Evolutionary conservation across 208 protist species (phyloP), one percentile per base, ranked within the genome.

Genomic region (Leishmania braziliensis): DNA sequence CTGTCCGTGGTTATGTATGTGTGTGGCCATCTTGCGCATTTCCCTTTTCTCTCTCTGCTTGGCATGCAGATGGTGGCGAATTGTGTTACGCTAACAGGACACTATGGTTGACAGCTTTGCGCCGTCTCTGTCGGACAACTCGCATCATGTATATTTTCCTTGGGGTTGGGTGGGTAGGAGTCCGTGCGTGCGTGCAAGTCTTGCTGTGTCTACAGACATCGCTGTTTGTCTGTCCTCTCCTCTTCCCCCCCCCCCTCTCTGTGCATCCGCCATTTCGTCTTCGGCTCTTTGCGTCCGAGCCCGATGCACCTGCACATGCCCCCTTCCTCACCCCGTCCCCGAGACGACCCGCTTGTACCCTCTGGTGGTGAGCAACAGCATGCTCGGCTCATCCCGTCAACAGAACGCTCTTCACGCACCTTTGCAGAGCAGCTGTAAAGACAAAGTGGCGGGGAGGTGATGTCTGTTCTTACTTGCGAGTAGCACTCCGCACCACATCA

Each of bases 111-210:
- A 18, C 33, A 46, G 78, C 68, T 66, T 26, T 50, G 51, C 51
- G 69, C 46, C 18, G n/a, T 39, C 26, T 73, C 9, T 36, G 23
- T 54, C 5, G 46, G 53, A 73, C 10, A 14, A 12, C 26, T 54
- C 33, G 36, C 20, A 73, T 73, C 46, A 71, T 73, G 69, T 54
- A 53, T 73, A 73, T 73, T 54, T 53, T 51, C 10, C 69, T 4
- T 73, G 69, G 66, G 16, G 10, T 26, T 26, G 69, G 23, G 5
- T 14, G 26, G 23, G 69, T n/a, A 54, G 33, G 69, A 54, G 46
- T 33, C 39, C 26, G 69, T 73, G 69, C 39, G 46, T 73, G 46
- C 43, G 66, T 53, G 20, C 23, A 29, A 48, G n/a, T 73, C 69
- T 50, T 51, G 18, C 26, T 54, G 36, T 39, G 46, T 33, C 46